Base-by-base conservation (phyloP, 2,329 filamentous ascomycete genomes). In the Fusarium siculi region DNA sequence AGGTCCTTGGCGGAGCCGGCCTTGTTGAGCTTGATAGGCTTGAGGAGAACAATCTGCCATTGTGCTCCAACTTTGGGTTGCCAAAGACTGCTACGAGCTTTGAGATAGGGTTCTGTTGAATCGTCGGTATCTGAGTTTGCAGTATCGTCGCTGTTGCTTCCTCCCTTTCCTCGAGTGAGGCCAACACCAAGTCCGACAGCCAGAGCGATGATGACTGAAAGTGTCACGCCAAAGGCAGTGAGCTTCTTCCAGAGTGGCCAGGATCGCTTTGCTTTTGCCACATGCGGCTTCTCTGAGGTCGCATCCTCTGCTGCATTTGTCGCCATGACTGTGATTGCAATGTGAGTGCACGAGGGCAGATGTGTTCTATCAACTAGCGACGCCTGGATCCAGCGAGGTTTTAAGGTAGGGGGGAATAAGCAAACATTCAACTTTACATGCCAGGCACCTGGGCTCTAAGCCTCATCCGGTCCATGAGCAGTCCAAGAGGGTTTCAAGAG, bases 41-140 rank as follows among this genome's bases (percentile, higher is more conserved):
- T 79, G 55, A 75, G 79, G 25, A 93, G 85, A 49, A 91, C 83
- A 59, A 92, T 92, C 76, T 93, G 90, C 89, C 89, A 93, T 7
- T 85, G 85, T 8, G 83, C 81, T 32, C 85, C 86, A 30, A 86
- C 85, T 4, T 79, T 76, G 5, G 90, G 90, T 63, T 85, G 82
- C 90, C 89, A 92, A 39, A 80, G 55, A 73, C 76, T 63, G 58
- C 74, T 56, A 62, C 69, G 76, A 74, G 54, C 67, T 68, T 54
- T 72, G 77, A 63, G 72, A 59, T 53, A 70, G 37, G 60, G 32
- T 52, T 68, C 56, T 49, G 49, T 43, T 4, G 59, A 77, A 53
- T 68, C 76, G 66, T 57, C 68, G 49, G 68, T 79, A 76, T 68
- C 77, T 63, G 53, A 46, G 14, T 37, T 57, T 7, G 65, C 54